A percentile compares a stretch with the other conserved stretches of the same genome.
Evolutionary conservation across 2,329 filamentous ascomycete species (phyloP).

Genomic region (Ophidiomyces ophidiicola): DNA sequence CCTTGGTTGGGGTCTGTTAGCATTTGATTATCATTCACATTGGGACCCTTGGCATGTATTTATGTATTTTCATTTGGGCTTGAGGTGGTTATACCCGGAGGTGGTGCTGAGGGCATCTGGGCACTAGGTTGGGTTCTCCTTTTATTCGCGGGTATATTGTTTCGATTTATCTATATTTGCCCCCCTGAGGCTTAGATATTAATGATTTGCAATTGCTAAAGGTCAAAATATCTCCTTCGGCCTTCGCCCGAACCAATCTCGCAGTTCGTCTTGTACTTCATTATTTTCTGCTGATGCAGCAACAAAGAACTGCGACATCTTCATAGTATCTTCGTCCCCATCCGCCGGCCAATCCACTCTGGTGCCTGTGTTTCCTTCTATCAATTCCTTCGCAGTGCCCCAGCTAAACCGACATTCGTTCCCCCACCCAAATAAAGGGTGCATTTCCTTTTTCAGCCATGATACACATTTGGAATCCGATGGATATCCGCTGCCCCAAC

Average conservation of each 20-base stretch:
- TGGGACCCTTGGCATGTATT: conserved; percentile 1
- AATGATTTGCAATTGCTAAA: neutral
- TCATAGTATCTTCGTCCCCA: conserved; percentile 54
- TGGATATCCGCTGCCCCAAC: conserved; percentile 90
- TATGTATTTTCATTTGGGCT: neutral
- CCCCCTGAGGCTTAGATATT: neutral
- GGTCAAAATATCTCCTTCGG: conserved; percentile 59
- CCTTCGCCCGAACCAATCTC: conserved; percentile 64
- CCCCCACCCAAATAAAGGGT: conserved; percentile 92
- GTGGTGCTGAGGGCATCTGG: neutral
- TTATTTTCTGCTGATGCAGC: conserved; percentile 30
- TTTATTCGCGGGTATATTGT: conserved; percentile 4
- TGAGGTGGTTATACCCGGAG: neutral
- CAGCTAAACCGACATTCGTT: conserved; percentile 88
- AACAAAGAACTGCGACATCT: conserved; percentile 62
- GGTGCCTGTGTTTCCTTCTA: conserved; percentile 60
- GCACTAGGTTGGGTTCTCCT: neutral
- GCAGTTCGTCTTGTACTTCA: conserved; percentile 55
- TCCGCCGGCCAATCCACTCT: conserved; percentile 74
- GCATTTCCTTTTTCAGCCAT: conserved; percentile 79
- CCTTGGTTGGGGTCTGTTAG: conserved; percentile 9
- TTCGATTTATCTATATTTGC: too few species aligned
- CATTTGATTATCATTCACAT: conserved; percentile 1
- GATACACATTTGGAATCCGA: conserved; percentile 66
- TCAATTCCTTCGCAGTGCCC: conserved; percentile 86